Evolutionary conservation across 2,329 filamentous ascomycete genomes (phyloP).

Genomic region (Alternaria consortialis): DNA sequence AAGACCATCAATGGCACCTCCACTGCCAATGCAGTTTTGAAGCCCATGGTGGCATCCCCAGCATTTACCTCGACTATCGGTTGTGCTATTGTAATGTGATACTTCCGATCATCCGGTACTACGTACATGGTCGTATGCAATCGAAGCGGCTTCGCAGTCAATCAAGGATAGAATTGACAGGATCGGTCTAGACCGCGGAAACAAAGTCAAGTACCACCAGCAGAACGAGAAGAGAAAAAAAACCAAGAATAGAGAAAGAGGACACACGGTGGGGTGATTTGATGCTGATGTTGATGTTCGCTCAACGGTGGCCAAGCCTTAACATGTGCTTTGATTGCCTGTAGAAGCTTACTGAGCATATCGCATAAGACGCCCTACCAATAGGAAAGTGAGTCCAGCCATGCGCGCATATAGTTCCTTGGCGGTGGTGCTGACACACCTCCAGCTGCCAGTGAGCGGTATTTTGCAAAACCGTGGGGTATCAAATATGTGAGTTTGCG

Average conservation of each 20-base stretch:
- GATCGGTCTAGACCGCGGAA: slow-evolving; percentile 2
- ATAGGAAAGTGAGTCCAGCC: slow-evolving; percentile 1
- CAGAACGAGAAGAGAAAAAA: slow-evolving; percentile 8
- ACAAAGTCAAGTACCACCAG: slow-evolving; percentile 8
- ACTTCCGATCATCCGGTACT: neutral
- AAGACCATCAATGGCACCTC: slow-evolving; percentile 39
- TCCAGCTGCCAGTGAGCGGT: neutral
- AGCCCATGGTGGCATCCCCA: slow-evolving; percentile 15
- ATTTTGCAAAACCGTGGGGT: neutral
- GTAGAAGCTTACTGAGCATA: slow-evolving; percentile 30
- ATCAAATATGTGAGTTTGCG: neutral
- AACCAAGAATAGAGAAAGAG: slow-evolving; percentile 4
- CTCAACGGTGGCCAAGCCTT: slow-evolving; percentile 16
- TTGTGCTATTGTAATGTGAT: slow-evolving; percentile 4
- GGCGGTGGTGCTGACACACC: slow-evolving; percentile 17
- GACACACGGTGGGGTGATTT: slow-evolving; percentile 5
- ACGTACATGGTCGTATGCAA: slow-evolving; percentile 10
- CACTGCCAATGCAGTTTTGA: slow-evolving; percentile 30
- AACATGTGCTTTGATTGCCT: slow-evolving; percentile 18
- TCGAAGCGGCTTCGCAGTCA: neutral
- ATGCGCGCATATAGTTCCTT: slow-evolving; percentile 4
- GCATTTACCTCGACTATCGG: slow-evolving; percentile 10
- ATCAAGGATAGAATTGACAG: slow-evolving; percentile 2
- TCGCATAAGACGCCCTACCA: slow-evolving; percentile 16
- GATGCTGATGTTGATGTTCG: slow-evolving; percentile 19